Base-by-base conservation (phyloP, 306 rosid genomes). In the Herpetospermum pedunculosum region DNA sequence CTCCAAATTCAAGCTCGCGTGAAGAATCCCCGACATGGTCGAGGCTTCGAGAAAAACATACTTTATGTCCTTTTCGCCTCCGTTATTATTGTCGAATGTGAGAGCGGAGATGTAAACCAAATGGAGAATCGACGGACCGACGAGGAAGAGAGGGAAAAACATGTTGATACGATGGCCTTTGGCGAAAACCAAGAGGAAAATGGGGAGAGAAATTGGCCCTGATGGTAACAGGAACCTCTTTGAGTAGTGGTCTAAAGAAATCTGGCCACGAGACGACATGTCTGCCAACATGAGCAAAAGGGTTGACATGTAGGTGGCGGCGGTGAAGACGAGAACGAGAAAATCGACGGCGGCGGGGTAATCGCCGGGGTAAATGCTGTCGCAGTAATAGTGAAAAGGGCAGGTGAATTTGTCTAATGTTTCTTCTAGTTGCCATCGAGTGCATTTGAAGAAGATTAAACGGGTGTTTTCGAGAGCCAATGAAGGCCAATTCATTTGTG, bases 401-500 rank as follows among this genome's bases (percentile, higher is more conserved):
- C 97, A 93, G 60, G 41, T 81, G 55, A 79, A 76, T 77, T 87
- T 80, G 41, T 93, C 97, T 75, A 89, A 69, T 32, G 96, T 87
- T 81, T 87, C 96, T 84, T 93, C 97, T 38, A 89, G 77, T 82
- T 93, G 98, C 97, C 98, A 93, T 75, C 91, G 86, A n/a, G 85
- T 75, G 77, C 98, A 93, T 78, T 93, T 90, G 91, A 89, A 89
- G 84, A 93, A 91, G 73, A 78, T 85, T 58, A 76, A 58, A 16
- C 70, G 78, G 77, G 84, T 74, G 68, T 88, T 86, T 67, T 77
- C 74, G 32, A 6, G 58, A 53, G 67, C 78, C 89, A 84, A 79
- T 77, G 84, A 82, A 37, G 86, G 75, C 78, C 77, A 78, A 50
- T 83, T 77, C 92, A 89, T 89, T 48, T 77, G 70, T 25, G 60